These are phyloP conservation scores for Silene vulgaris DNA, from an alignment of 179 eudicot species.

Conservation along the genomic window DNA sequence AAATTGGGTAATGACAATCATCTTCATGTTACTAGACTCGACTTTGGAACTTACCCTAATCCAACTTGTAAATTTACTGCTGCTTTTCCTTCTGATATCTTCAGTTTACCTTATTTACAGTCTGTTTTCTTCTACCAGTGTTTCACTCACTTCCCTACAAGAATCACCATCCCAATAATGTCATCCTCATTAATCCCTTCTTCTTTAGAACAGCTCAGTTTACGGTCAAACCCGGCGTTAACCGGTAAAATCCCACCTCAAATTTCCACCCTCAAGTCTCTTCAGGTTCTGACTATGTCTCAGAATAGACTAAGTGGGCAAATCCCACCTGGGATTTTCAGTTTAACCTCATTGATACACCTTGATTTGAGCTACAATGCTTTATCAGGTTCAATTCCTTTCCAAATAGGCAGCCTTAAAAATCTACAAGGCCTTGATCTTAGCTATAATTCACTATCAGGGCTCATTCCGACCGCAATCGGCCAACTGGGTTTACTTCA, in stretches of 20 bases:
- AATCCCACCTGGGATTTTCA: conserved; percentile 42
- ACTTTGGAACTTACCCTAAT: conserved; percentile 54
- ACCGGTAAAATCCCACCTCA: conserved; percentile 55
- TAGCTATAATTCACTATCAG: conserved; percentile 59
- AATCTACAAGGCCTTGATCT: conserved; percentile 66
- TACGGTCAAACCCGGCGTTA: conserved; percentile 56
- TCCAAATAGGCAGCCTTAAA: conserved; percentile 40
- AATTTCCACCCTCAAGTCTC: conserved; percentile 44
- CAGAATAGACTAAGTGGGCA: conserved; percentile 48
- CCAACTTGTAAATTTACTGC: conserved; percentile 53
- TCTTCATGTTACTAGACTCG: conserved; percentile 63
- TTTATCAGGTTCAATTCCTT: conserved; percentile 44
- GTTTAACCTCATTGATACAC: conserved; percentile 43
- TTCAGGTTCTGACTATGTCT: conserved; percentile 65
- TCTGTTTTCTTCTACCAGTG: conserved; percentile 65
- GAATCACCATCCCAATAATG: conserved; percentile 28
- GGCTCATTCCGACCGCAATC: conserved; percentile 46
- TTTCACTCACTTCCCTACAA: conserved; percentile 47
- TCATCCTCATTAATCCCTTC: conserved; percentile 23
- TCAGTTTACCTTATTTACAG: conserved; percentile 53
- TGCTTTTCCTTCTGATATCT: conserved; percentile 54
- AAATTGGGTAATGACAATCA: conserved; percentile 39
- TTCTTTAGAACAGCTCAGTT: conserved; percentile 59
- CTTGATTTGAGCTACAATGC: conserved; percentile 75
- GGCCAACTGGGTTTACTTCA: conserved; percentile 58